These are phyloP conservation scores for Bimuria novae-zelandiae DNA, from an alignment of 2,329 filamentous ascomycete genomes.

Conservation along the genomic window DNA sequence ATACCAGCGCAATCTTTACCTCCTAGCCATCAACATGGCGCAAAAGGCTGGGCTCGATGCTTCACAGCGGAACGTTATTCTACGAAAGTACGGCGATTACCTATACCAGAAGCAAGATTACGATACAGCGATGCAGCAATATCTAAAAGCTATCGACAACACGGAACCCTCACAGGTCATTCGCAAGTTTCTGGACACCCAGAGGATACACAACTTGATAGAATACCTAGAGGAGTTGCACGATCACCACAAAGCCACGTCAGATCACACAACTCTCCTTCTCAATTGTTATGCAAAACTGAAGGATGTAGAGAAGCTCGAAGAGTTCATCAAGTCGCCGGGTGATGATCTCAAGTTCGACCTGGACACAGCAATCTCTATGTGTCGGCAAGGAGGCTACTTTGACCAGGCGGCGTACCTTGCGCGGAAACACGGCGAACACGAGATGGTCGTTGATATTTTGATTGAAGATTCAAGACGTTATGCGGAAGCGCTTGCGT, in stretches of 20 bases:
- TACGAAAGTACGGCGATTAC: constrained; percentile 90
- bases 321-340: constrained; percentile 94
- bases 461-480: constrained; percentile 93
- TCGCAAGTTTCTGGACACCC: constrained; percentile 93
- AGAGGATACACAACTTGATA: constrained; percentile 96
- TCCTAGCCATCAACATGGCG: constrained; percentile 88
- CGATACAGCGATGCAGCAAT: constrained; percentile 98
- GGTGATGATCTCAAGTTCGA: constrained; percentile 96
- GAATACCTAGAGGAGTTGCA: constrained; percentile 96
- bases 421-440: constrained; percentile 91
- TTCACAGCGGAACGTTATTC: constrained; percentile 87
- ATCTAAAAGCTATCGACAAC: constrained; percentile 92
- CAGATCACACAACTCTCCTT: constrained; percentile 91
- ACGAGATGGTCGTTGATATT: constrained; percentile 92
- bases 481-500: constrained; percentile 85
- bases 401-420: constrained; percentile 96
- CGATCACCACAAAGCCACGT: constrained; percentile 88
- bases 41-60: constrained; percentile 83
- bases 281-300: constrained; percentile 98
- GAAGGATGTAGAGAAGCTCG: constrained; percentile 94
- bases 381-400: constrained; percentile 97
- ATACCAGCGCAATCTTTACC: constrained; percentile 91
- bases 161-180: constrained; percentile 97
- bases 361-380: constrained; percentile 92
- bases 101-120: constrained; percentile 95